A percentile compares a stretch with the other conserved stretches of the same genome.
Evolutionary conservation across 371 early-diverging fungal species (phyloP).

Genomic region (Saksenaea vasiformis): DNA sequence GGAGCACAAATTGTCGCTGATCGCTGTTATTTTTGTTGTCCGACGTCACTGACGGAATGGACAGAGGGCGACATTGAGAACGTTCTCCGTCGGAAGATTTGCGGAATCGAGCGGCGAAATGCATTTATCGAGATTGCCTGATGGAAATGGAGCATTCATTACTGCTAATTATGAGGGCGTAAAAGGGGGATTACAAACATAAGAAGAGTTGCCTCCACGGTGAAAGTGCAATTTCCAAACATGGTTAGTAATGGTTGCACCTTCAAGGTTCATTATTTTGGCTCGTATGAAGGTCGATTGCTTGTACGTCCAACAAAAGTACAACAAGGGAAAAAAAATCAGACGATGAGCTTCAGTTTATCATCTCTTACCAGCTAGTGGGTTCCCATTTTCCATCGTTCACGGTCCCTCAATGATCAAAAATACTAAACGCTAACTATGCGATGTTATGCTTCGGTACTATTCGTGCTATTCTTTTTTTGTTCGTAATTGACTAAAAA

Average conservation of each 20-base stretch:
- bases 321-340: neutral
- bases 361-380: no score
- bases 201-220: neutral
- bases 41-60: constrained; percentile 1
- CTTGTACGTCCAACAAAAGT: neutral
- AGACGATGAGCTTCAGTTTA: neutral
- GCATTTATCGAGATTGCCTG: neutral
- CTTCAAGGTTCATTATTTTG: neutral
- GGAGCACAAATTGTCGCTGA: constrained; percentile 5
- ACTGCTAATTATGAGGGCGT: neutral
- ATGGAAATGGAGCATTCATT: neutral
- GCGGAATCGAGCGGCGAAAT: no score
- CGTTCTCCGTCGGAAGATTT: no score
- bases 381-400: no score
- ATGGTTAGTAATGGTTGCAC: neutral
- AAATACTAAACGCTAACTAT: no score
- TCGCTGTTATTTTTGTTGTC: constrained; percentile 2
- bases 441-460: neutral
- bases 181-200: neutral
- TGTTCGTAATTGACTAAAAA: constrained; percentile 2
- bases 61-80: no score
- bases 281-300: neutral
- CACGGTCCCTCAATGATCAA: no score
- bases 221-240: neutral
- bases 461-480: neutral